Conservation (phyloP, 495 filamentous ascomycete species). For the Penicillium bovifimosum region DNA sequence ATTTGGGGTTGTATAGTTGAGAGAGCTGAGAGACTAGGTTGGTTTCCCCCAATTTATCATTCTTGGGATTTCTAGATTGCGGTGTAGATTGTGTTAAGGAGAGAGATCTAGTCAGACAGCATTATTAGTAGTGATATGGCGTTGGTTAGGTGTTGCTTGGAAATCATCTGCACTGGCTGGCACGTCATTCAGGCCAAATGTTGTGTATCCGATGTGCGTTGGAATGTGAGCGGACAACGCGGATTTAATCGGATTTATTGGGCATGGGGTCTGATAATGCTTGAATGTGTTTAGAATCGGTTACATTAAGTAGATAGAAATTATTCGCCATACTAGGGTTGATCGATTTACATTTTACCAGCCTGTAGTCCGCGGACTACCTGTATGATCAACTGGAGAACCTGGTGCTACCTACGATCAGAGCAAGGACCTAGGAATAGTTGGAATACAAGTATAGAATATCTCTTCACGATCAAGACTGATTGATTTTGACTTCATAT, state of each 20-base stretch:
- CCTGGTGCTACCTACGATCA: too few species aligned
- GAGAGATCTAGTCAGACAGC: neutral
- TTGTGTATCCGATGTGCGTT: constrained; percentile 15
- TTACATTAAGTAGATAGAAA: too few species aligned
- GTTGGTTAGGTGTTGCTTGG: constrained; percentile 19
- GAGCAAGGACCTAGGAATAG: too few species aligned
- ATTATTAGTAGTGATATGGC: neutral
- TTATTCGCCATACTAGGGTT: too few species aligned
- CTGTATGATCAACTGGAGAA: too few species aligned
- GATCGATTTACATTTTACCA: too few species aligned
- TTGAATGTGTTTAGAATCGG: too few species aligned
- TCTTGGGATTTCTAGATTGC: neutral
- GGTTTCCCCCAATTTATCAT: neutral
- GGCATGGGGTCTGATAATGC: too few species aligned
- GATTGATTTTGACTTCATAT: neutral
- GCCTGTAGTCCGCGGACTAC: too few species aligned
- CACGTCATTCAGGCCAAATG: constrained; percentile 30
- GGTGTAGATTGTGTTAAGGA: too few species aligned
- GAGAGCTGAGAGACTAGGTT: too few species aligned
- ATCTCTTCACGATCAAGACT: neutral
- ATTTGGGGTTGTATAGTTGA: constrained; percentile 4
- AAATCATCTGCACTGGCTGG: constrained; percentile 22
- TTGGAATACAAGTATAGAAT: too few species aligned
- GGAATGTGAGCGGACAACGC: neutral
- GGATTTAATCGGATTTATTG: neutral